A percentile compares a stretch with the other conserved stretches of the same genome.
These are phyloP conservation scores for Nicotiana sylvestris DNA, from an alignment of 257 asterid genomes.

Conservation along the genomic window DNA sequence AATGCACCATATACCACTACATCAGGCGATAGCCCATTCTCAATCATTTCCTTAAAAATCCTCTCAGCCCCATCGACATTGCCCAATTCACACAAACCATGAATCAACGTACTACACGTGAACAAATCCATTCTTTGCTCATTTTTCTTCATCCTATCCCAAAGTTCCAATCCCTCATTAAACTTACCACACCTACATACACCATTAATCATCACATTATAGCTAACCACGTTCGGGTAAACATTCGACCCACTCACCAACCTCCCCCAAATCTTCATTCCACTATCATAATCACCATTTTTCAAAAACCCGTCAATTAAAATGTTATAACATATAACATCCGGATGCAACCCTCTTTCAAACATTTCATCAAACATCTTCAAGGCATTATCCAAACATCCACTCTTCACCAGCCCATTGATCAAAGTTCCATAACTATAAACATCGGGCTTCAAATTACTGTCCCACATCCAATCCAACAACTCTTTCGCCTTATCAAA, in stretches of 20 bases:
- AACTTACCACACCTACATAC: constrained; percentile 72
- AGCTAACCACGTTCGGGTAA: constrained; percentile 65
- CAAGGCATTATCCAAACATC: constrained; percentile 44
- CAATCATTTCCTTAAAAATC: constrained; percentile 56
- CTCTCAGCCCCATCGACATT: constrained; percentile 65
- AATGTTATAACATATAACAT: constrained; percentile 69
- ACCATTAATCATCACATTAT: constrained; percentile 81
- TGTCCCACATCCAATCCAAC: constrained; percentile 44
- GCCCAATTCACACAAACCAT: constrained; percentile 70
- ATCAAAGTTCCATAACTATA: constrained; percentile 73
- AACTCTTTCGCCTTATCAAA: constrained; percentile 48
- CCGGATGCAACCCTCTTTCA: constrained; percentile 63
- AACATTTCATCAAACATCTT: constrained; percentile 84
- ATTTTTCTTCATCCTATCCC: constrained; percentile 70
- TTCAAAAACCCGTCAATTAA: constrained; percentile 65
- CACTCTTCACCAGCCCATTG: constrained; percentile 55
- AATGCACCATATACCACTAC: constrained; percentile 63
- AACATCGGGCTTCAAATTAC: constrained; percentile 55
- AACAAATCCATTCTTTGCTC: constrained; percentile 61
- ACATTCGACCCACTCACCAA: constrained; percentile 44
- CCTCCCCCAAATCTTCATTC: constrained; percentile 63
- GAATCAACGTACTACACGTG: constrained; percentile 67
- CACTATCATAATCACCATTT: constrained; percentile 48
- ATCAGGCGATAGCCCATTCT: constrained; percentile 49
- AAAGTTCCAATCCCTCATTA: constrained; percentile 52